A percentile compares a stretch with the other conserved stretches of the same genome.
phyloP scores from a whole-genome alignment of 352 stramenopile species.

The Phytophthora podocarpi region DNA sequence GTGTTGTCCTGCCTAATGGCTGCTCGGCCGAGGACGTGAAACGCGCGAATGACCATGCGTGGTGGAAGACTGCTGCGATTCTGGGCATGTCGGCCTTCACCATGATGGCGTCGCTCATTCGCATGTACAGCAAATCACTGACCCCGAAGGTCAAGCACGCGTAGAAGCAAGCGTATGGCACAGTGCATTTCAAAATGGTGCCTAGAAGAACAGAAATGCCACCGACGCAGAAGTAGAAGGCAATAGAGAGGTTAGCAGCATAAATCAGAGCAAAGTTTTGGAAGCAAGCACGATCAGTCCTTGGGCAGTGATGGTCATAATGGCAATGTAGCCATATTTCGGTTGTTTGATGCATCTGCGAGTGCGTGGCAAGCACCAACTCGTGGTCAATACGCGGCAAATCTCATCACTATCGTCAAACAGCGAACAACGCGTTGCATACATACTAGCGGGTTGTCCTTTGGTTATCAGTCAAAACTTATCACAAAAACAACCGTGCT shows the following conservation, averaged over 20 bases:
- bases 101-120: constrained; percentile 63
- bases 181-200: no score
- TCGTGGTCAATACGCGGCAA: no score
- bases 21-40: constrained; percentile 55
- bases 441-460: no score
- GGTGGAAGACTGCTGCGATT: constrained; percentile 62
- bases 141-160: constrained; percentile 66
- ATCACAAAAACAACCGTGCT: no score
- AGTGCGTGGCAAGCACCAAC: no score
- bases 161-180: constrained; percentile 27
- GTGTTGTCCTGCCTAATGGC: constrained; percentile 30
- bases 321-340: no score
- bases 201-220: neutral
- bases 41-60: constrained; percentile 42
- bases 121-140: constrained; percentile 69
- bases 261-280: constrained; percentile 6
- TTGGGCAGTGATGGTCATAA: no score
- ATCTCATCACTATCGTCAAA: no score
- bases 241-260: constrained; percentile 7
- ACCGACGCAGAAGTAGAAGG: neutral
- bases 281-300: no score
- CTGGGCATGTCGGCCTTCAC: constrained; percentile 61
- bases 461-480: no score
- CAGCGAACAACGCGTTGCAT: no score
- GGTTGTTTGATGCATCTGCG: no score